These are phyloP conservation scores for Xylaria sp. DNA, from an alignment of 2,329 filamentous ascomycete genomes.

Conservation along the genomic window DNA sequence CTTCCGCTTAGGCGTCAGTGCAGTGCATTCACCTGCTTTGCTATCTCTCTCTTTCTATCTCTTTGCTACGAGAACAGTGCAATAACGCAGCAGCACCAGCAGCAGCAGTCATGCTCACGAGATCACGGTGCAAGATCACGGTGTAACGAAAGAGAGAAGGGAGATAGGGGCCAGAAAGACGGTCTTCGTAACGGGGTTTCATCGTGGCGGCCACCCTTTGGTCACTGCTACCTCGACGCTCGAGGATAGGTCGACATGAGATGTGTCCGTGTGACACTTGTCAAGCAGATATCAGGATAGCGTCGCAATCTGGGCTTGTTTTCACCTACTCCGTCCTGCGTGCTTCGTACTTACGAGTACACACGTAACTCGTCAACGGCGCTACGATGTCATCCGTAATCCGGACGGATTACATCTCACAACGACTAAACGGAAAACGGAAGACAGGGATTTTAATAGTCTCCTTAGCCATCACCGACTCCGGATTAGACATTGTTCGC, in stretches of 20 bases:
- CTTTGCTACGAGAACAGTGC: not conserved
- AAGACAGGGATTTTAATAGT: not conserved
- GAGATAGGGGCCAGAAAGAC: not conserved
- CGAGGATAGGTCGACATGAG: not conserved
- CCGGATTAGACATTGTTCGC: no score
- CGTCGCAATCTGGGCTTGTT: not conserved
- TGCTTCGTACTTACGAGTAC: no score
- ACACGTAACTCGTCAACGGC: not conserved
- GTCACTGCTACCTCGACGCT: not conserved
- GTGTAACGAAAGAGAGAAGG: not conserved
- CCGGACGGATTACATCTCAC: no score
- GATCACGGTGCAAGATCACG: not conserved
- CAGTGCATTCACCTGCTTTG: not conserved
- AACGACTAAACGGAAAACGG: no score
- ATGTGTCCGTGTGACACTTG: not conserved
- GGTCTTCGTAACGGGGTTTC: not conserved
- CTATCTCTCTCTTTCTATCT: no score
- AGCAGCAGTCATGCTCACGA: no score
- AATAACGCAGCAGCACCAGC: not conserved
- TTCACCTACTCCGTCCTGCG: not conserved
- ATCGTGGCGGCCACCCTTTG: slow-evolving; percentile 9
- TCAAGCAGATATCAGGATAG: not conserved
- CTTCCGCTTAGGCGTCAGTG: slow-evolving; percentile 11
- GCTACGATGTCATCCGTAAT: not conserved
- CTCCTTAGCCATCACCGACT: not conserved